phyloP scores from a whole-genome alignment of 441 rosid genomes.

The Adansonia rubrostipa region DNA sequence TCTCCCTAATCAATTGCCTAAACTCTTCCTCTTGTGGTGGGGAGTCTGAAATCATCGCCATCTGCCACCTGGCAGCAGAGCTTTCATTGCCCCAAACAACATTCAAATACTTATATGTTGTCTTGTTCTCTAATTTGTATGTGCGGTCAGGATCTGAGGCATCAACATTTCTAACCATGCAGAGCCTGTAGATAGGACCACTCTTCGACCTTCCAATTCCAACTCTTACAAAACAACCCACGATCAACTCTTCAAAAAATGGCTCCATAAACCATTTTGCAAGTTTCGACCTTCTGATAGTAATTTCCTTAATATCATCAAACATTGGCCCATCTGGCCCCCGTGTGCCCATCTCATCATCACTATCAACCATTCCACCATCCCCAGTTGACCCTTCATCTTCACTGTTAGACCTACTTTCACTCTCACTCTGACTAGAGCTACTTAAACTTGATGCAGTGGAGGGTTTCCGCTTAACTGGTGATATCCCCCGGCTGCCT shows the following conservation, averaged over 20 bases:
- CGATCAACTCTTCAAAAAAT: conserved; percentile 93
- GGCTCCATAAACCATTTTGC: conserved; percentile 98
- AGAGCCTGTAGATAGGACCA: conserved; percentile 85
- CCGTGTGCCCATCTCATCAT: conserved; percentile 65
- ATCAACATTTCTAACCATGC: conserved; percentile 89
- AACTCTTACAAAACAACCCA: conserved; percentile 93
- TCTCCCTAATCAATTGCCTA: conserved; percentile 84
- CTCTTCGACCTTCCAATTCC: conserved; percentile 84
- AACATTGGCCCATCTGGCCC: conserved; percentile 66
- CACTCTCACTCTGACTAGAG: conserved; percentile 86
- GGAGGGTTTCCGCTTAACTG: conserved; percentile 62
- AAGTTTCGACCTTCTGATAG: conserved; percentile 88
- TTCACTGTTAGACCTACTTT: conserved; percentile 81
- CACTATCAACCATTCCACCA: conserved; percentile 88
- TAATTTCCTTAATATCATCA: conserved; percentile 84
- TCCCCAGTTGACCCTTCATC: conserved; percentile 84
- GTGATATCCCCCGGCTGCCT: conserved; percentile 60
- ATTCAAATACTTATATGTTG: conserved; percentile 79
- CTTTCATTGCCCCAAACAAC: conserved; percentile 84
- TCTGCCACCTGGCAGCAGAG: conserved; percentile 98
- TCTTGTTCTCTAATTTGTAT: conserved; percentile 86
- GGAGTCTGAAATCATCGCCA: conserved; percentile 98
- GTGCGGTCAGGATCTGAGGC: conserved; percentile 76
- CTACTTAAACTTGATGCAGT: conserved; percentile 70
- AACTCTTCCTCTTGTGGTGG: conserved; percentile 88